A percentile compares a stretch with the other conserved stretches of the same genome.
phyloP scores from a whole-genome alignment of 345 rosid species.

The Citrus mangshanensis region DNA sequence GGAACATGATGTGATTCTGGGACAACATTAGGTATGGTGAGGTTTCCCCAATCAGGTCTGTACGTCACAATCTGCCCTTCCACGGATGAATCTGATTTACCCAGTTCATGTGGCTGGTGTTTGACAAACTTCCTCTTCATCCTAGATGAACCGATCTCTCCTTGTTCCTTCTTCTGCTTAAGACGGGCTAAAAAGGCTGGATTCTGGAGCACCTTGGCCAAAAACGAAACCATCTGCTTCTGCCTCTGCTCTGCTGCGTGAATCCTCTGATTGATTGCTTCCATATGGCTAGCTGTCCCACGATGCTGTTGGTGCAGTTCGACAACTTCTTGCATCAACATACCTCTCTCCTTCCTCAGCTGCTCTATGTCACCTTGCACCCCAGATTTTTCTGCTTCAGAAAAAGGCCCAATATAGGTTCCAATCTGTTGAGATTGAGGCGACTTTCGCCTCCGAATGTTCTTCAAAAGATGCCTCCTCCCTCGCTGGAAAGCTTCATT shows the following conservation, averaged over 20 bases:
- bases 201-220: slow-evolving; percentile 68
- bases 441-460: slow-evolving; percentile 79
- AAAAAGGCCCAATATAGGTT: slow-evolving; percentile 50
- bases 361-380: slow-evolving; percentile 56
- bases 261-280: slow-evolving; percentile 53
- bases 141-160: slow-evolving; percentile 40
- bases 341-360: slow-evolving; percentile 56
- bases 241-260: slow-evolving; percentile 70
- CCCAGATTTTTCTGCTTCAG: slow-evolving; percentile 40
- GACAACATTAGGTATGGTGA: slow-evolving; percentile 17
- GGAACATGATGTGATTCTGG: slow-evolving; percentile 23
- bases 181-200: slow-evolving; percentile 54
- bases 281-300: slow-evolving; percentile 49
- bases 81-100: slow-evolving; percentile 29
- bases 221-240: slow-evolving; percentile 70
- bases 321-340: slow-evolving; percentile 56
- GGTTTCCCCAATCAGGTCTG: slow-evolving; percentile 33
- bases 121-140: slow-evolving; percentile 59
- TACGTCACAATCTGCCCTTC: slow-evolving; percentile 47
- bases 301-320: slow-evolving; percentile 59
- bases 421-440: slow-evolving; percentile 55
- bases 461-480: slow-evolving; percentile 75
- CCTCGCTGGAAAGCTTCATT: slow-evolving; percentile 82
- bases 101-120: slow-evolving; percentile 43
- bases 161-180: slow-evolving; percentile 45